Base-by-base conservation (phyloP, 1,284 basidiomycete genomes). In the Leccinum laetum region DNA sequence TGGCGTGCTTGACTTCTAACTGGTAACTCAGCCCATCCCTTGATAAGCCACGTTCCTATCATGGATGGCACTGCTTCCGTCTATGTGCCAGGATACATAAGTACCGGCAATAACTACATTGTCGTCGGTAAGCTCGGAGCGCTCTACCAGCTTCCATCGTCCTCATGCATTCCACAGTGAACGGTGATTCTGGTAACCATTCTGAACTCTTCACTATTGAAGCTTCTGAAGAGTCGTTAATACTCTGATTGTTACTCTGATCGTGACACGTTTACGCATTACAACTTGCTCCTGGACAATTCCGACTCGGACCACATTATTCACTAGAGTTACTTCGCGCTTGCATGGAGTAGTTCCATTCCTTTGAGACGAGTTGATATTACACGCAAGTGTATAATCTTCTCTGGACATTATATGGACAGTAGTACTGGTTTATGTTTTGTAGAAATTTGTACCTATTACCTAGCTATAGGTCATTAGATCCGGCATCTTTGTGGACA, bases 41-140 rank as follows among this genome's bases (percentile, higher is more conserved):
- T 85, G 60, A 83, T 80, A n/a, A 58, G 66, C 11, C 66, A 75
- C 16, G 76, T 86, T 67, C 75, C 80, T 44, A 74, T 86, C 58
- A 75, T 71, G 61, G 60, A 69, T 7, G 83, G 83, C 3, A 61
- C 55, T 3, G 72, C 75, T 14, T 37, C 63, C 2, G 68, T 84
- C 64, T 70, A 61, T 3, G 79, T 84, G 32, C 83, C 83, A 1
- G n/a, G 68, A 11, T n/a, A 59, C 16, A 68, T 79, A 6, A 61
- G 69, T 1, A 9, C 60, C 4, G 58, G 73, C 14, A 56, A 63
- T 26, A 61, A 75, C 35, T 83, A 80, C 64, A 73, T 76, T 41
- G 65, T 83, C 65, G 79, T 71, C 18, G 64, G 82, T 81, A 67
- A 70, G 81, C 75, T 58, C 14, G 5, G 13, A 9, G 5, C 2